A percentile compares a stretch with the other conserved stretches of the same genome.
phyloP scores from a whole-genome alignment of 2,329 filamentous ascomycete species.

The Clonostachys sp. region DNA sequence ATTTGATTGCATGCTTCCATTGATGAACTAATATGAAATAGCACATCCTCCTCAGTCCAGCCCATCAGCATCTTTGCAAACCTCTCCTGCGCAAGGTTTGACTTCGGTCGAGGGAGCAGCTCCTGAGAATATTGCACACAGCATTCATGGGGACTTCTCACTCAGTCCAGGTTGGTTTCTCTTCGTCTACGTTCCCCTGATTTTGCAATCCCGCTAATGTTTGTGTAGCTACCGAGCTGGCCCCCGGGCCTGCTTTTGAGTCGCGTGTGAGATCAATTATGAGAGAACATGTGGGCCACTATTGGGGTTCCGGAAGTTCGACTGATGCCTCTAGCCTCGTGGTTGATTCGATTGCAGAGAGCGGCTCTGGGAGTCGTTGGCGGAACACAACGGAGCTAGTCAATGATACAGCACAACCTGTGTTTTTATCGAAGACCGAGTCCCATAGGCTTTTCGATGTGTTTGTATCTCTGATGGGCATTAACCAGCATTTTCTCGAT shows the following conservation, averaged over 20 bases:
- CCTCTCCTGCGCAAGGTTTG: neutral
- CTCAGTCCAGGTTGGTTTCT: neutral
- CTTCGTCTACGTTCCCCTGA: neutral
- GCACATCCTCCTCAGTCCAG: too few relatives aligned
- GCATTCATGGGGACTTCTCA: neutral
- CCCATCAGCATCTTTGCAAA: neutral
- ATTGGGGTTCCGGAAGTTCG: neutral
- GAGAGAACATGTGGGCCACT: slow-evolving; percentile 7
- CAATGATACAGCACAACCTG: slow-evolving; percentile 10
- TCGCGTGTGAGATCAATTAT: slow-evolving; percentile 11
- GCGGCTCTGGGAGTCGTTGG: slow-evolving; percentile 4
- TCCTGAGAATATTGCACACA: neutral
- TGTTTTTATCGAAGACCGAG: slow-evolving; percentile 8
- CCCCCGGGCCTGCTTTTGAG: slow-evolving; percentile 12
- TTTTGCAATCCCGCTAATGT: neutral
- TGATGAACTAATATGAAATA: too few relatives aligned
- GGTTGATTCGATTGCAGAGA: neutral
- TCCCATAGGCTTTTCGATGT: slow-evolving; percentile 12
- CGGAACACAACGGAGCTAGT: slow-evolving; percentile 8
- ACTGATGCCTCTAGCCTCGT: slow-evolving; percentile 16
- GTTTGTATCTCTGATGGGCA: slow-evolving; percentile 14
- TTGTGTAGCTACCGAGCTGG: slow-evolving; percentile 3
- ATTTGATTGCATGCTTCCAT: too few relatives aligned
- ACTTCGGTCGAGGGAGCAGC: neutral
- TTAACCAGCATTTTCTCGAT: slow-evolving; percentile 20